Conservation (phyloP, 805 yeast genomes). For the Candida arabinofermentans region DNA sequence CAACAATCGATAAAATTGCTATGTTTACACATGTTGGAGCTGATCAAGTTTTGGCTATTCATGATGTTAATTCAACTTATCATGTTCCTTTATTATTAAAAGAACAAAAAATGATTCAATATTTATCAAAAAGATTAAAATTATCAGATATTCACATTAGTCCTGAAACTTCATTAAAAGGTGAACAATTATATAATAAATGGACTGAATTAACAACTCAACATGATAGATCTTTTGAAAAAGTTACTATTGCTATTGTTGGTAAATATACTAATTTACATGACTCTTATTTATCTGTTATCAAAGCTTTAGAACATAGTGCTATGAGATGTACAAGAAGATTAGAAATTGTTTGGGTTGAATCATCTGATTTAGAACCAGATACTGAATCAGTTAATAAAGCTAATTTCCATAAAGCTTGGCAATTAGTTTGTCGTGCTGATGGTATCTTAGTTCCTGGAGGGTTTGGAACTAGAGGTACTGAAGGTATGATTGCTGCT, state of each 20-base stretch:
- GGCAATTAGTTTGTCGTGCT: slow-evolving; percentile 90
- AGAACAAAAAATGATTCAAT: slow-evolving; percentile 80
- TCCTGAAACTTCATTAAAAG: slow-evolving; percentile 53
- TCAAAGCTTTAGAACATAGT: slow-evolving; percentile 92
- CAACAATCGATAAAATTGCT: slow-evolving; percentile 92
- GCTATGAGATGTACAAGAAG: slow-evolving; percentile 85
- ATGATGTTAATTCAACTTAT: slow-evolving; percentile 94
- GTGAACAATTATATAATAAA: slow-evolving; percentile 62
- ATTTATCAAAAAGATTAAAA: slow-evolving; percentile 62
- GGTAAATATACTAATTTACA: slow-evolving; percentile 96
- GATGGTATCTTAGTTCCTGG: slow-evolving; percentile 98
- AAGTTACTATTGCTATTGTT: slow-evolving; percentile 91
- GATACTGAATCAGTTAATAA: slow-evolving; percentile 60
- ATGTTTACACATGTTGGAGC: slow-evolving; percentile 99
- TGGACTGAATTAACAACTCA: slow-evolving; percentile 80
- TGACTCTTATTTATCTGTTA: slow-evolving; percentile 92
- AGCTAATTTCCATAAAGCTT: slow-evolving; percentile 85
- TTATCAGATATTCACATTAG: slow-evolving; percentile 47
- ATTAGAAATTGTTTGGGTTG: slow-evolving; percentile 93
- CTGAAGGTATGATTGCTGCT: slow-evolving; percentile 96
- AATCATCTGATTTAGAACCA: slow-evolving; percentile 84
- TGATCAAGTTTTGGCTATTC: slow-evolving; percentile 95
- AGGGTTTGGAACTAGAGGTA: slow-evolving; percentile 96
- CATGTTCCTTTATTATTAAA: slow-evolving; percentile 91
- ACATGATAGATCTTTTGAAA: slow-evolving; percentile 79